Base-by-base conservation (phyloP, 805 yeast genomes). In the Barnettozyma pratensis region DNA sequence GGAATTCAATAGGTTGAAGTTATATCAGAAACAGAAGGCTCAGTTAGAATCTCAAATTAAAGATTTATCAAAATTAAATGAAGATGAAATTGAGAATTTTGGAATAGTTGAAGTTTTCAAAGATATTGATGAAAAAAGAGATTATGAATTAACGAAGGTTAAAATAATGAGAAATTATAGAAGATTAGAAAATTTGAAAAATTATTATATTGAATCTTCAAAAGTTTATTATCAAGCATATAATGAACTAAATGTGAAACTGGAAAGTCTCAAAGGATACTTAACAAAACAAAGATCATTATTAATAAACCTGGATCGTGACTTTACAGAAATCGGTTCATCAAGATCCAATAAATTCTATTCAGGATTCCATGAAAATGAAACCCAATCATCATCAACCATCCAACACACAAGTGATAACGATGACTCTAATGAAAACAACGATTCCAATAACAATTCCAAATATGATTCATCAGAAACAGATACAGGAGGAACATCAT, bases 111-210 rank as follows among this genome's bases (percentile, higher is more conserved):
- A 61, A 14, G 25, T 30, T 4, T 59, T 56, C 25, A 57, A 57
- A 31, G 74, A 71, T 52, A 42, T 68, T 37, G 49, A 50, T 4
- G 75, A 71, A 42, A 46, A 45, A 37, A 54, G 68, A 41, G 74
- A 70, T 46, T 63, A 51, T 43, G 69, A 66, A 41, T 34, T 70
- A 6, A 42, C 61, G 8, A 52, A 66, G 30, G 50, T 63, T 19
- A 58, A 62, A 39, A 41, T 55, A 3, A 52, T 51, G 56, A 53
- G 60, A 38, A 49, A 59, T 5, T 67, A 61, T 46, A 52, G 53
- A 36, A 56, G 59, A 31, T 55, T 62, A 34, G 59, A 61, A 36
- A 57, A 60, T 7, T 31, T 61, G 34, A 54, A 54, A 11, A 48
- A 50, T 6, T 68, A 56, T 46, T 52, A 63, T 14, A 50, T 57